Base-by-base conservation (phyloP, 768 basidiomycete species). In the Multifurca ochricompacta region DNA sequence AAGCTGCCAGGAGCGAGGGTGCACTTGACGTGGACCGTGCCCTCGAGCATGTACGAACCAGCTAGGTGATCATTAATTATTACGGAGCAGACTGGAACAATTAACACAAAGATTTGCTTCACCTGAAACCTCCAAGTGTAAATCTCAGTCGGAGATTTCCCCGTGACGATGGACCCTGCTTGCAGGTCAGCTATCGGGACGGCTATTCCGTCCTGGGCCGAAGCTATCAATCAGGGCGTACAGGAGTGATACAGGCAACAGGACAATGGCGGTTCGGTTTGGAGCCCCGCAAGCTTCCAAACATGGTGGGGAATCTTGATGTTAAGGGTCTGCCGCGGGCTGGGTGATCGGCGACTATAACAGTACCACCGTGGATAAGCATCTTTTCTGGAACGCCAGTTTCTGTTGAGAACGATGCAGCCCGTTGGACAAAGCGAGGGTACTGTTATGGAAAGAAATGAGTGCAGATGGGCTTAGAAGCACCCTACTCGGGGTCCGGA, bases 321-420 rank as follows among this genome's bases (percentile, higher is more conserved):
- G 23, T 51, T 28, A 31, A 45, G 37, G 16, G 18, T 19, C 21
- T 27, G 36, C 4, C 14, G 31, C 34, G 11, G n/a, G 19, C 18
- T 16, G 7, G 10, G 31, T 35, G 55, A 14, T 42, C 32, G n/a
- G 44, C 40, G 32, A 32, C 34, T 47, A 27, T 36, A n/a, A 42
- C n/a, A 21, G 53, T 19, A 19, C 27, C 32, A 44, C 30, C 18
- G 9, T n/a, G 23, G 16, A 18, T 32, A 16, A 25, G 14, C 30
- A 39, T 32, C 21, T n/a, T 6, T 23, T 39, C 14, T 21, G 37
- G 18, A 16, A n/a, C 30, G 8, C 19, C 13, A n/a, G 21, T 34
- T 52, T 48, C 50, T 47, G 34, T 42, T 57, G 32, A 51, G 43
- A 48, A 42, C 28, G n/a, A 25, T 13, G 25, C 19, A 27, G 32